A percentile compares a stretch with the other conserved stretches of the same genome.
These are phyloP conservation scores for Lyophyllum semitale DNA, from an alignment of 768 basidiomycete genomes.

Conservation along the genomic window DNA sequence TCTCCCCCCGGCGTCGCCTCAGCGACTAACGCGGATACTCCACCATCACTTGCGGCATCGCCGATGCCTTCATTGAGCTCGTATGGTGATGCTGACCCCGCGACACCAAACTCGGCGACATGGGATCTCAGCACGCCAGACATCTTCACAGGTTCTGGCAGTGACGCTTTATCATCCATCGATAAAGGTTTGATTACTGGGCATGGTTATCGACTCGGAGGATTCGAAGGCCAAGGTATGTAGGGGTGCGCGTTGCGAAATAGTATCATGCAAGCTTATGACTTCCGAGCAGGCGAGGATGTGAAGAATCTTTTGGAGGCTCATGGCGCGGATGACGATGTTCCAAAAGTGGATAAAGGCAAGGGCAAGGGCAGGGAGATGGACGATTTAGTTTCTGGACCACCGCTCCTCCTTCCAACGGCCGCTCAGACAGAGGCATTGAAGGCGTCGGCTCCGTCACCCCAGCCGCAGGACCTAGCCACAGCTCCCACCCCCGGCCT, in stretches of 20 bases:
- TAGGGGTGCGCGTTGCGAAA: slow-evolving; percentile 20
- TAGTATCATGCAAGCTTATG: slow-evolving; percentile 13
- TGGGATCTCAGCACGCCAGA: slow-evolving; percentile 38
- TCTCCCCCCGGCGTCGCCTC: background rate
- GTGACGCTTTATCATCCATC: background rate
- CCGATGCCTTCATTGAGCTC: slow-evolving; percentile 34
- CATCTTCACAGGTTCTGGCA: slow-evolving; percentile 19
- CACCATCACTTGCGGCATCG: slow-evolving; percentile 19
- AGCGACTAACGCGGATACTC: background rate
- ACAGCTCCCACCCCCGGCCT: background rate
- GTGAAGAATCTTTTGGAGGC: no score
- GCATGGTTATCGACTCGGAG: slow-evolving; percentile 12
- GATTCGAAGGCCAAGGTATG: slow-evolving; percentile 28
- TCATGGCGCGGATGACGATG: no score
- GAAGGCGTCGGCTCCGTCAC: background rate
- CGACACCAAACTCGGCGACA: slow-evolving; percentile 36
- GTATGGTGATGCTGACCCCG: slow-evolving; percentile 31
- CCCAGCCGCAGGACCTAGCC: background rate
- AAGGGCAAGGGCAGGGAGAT: slow-evolving; percentile 28
- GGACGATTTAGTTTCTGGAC: slow-evolving; percentile 1
- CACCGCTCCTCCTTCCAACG: background rate
- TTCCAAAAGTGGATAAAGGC: slow-evolving; percentile 19
- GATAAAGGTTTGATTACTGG: slow-evolving; percentile 10
- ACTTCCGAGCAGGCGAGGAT: slow-evolving; percentile 1
- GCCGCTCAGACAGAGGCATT: background rate